Conservation (phyloP, 495 filamentous ascomycete species). For the Aspergillus carlsbadensis region DNA sequence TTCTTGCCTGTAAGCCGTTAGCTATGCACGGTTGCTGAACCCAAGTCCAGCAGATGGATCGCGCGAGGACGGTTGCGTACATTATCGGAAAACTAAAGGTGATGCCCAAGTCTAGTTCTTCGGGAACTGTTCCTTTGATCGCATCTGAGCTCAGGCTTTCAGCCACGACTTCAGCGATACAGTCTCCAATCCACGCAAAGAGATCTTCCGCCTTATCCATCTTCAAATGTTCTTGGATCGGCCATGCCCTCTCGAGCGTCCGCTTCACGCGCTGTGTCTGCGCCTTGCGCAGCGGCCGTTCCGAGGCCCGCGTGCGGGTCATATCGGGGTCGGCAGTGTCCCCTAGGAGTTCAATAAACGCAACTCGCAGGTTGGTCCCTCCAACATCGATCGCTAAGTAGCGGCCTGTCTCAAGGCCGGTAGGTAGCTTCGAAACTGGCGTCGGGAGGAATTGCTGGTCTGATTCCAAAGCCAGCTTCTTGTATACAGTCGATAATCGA, state of each 20-base stretch:
- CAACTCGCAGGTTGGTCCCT: conserved; percentile 77
- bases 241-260: conserved; percentile 70
- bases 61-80: conserved; percentile 43
- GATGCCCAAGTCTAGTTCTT: conserved; percentile 71
- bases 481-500: conserved; percentile 61
- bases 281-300: conserved; percentile 45
- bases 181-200: conserved; percentile 77
- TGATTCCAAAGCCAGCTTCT: conserved; percentile 62
- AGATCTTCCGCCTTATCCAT: conserved; percentile 71
- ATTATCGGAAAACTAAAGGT: conserved; percentile 87
- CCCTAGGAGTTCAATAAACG: conserved; percentile 69
- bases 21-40: conserved; percentile 17
- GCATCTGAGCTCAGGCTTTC: conserved; percentile 47
- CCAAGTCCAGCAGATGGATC: neutral
- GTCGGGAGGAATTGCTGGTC: conserved; percentile 75
- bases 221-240: conserved; percentile 76
- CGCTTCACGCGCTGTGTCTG: conserved; percentile 54
- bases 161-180: conserved; percentile 70
- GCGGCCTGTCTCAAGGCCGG: conserved; percentile 61
- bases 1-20: conserved; percentile 56
- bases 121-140: conserved; percentile 42
- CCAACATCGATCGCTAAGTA: conserved; percentile 80
- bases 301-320: conserved; percentile 33
- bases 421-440: conserved; percentile 71
- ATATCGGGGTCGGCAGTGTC: conserved; percentile 38